Conservation (phyloP, 2,329 filamentous ascomycete species). For the Colletotrichum scovillei region DNA sequence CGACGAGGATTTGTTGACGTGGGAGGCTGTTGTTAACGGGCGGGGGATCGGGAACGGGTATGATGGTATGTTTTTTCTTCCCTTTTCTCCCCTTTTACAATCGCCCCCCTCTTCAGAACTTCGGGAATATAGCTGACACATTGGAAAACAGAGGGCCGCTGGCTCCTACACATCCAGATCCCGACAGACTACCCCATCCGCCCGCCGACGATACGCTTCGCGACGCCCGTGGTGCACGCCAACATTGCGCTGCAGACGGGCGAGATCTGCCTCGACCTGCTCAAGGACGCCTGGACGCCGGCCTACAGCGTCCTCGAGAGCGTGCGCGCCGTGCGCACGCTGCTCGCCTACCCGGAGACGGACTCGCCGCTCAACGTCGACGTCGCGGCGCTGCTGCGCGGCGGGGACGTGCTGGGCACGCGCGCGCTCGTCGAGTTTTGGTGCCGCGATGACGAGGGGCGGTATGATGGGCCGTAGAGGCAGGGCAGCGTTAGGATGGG, state of each 20-base stretch:
- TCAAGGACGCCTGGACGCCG: conserved; percentile 84
- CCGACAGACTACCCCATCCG: conserved; percentile 82
- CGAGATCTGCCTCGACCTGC: conserved; percentile 93
- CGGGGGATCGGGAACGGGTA: conserved; percentile 66
- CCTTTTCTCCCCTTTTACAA: too few relatives aligned
- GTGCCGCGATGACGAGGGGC: conserved; percentile 60
- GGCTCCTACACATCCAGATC: conserved; percentile 83
- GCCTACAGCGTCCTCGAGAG: conserved; percentile 84
- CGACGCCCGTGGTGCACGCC: conserved; percentile 86
- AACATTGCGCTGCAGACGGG: conserved; percentile 79
- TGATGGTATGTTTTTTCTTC: conserved; percentile 55
- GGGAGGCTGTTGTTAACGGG: conserved; percentile 72
- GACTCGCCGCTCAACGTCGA: conserved; percentile 86
- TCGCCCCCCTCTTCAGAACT: too few relatives aligned
- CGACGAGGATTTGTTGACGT: conserved; percentile 66
- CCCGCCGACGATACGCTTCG: conserved; percentile 83
- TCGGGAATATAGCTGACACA: not conserved
- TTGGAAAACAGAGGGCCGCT: conserved; percentile 71
- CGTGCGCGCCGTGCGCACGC: conserved; percentile 77
- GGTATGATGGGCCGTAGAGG: conserved; percentile 56
- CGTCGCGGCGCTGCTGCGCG: conserved; percentile 75
- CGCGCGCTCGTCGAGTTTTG: conserved; percentile 79
- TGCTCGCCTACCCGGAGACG: conserved; percentile 75
- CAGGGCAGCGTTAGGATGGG: not conserved
- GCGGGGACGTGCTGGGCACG: conserved; percentile 76